Conservation (phyloP, 169 alveolate species). For the Eimeria praecox region DNA sequence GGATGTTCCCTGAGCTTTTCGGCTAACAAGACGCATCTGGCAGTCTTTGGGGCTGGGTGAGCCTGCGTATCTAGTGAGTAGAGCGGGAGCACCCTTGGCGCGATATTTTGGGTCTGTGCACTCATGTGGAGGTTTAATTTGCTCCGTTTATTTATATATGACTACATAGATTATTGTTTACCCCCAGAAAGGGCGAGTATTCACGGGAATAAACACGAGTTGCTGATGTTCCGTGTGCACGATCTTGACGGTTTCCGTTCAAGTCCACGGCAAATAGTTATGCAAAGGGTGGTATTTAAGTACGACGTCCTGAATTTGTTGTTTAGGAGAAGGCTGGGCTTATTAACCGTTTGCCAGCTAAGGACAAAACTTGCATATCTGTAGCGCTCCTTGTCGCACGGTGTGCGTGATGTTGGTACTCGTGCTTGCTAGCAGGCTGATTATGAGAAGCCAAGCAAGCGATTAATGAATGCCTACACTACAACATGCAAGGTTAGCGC, state of each 20-base stretch:
- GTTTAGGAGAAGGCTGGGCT: background rate
- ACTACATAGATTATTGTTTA: background rate
- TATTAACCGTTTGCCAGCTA: background rate
- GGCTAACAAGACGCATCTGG: background rate
- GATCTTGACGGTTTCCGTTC: background rate
- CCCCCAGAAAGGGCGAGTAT: background rate
- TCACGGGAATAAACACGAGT: background rate
- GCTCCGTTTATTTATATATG: background rate
- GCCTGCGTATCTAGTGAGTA: background rate
- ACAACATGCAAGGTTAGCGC: too few species aligned
- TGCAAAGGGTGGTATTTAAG: background rate
- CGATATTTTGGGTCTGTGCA: background rate
- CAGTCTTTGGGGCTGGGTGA: slow-evolving; percentile 29
- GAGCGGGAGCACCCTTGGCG: background rate
- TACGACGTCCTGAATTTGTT: too few species aligned
- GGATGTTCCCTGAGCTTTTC: background rate
- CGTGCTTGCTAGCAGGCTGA: too few species aligned
- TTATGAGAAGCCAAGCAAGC: too few species aligned
- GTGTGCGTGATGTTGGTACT: too few species aligned
- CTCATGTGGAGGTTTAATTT: background rate
- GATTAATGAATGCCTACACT: too few species aligned
- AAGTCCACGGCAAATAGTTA: background rate
- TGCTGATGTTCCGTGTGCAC: background rate
- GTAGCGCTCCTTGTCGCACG: too few species aligned
- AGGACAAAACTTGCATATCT: background rate